A percentile compares a stretch with the other conserved stretches of the same genome.
Conservation (phyloP, 73 alveolate species). For the Tetrahymena borealis region DNA sequence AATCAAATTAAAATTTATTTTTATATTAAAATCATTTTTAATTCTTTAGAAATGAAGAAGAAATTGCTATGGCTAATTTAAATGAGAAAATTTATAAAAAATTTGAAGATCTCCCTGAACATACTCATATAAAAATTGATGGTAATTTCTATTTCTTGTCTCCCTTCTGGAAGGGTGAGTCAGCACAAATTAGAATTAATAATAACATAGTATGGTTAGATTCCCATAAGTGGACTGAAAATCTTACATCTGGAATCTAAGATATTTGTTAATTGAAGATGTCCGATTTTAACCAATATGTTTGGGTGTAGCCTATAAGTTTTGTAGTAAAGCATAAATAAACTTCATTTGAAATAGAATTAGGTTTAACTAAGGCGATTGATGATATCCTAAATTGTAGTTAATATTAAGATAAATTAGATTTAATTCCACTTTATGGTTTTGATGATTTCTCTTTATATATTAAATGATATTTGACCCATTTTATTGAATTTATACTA, state of each 20-base stretch:
- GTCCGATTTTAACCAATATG: neutral
- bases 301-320: neutral
- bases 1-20: neutral
- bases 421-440: neutral
- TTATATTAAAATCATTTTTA: neutral
- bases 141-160: neutral
- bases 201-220: neutral
- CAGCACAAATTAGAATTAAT: neutral
- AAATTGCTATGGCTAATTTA: neutral
- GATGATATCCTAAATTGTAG: neutral
- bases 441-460: neutral
- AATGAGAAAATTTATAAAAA: neutral
- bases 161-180: neutral
- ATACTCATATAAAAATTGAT: neutral
- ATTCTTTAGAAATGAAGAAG: neutral
- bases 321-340: neutral
- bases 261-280: neutral
- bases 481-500: too few relatives aligned
- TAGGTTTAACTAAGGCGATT: neutral
- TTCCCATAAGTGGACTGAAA: neutral
- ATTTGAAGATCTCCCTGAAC: neutral
- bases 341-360: neutral
- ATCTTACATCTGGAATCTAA: neutral
- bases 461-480: too few relatives aligned
- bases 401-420: neutral